Evolutionary conservation across 2,329 filamentous ascomycete species (phyloP).

Genomic region (Graphilbum sp.): DNA sequence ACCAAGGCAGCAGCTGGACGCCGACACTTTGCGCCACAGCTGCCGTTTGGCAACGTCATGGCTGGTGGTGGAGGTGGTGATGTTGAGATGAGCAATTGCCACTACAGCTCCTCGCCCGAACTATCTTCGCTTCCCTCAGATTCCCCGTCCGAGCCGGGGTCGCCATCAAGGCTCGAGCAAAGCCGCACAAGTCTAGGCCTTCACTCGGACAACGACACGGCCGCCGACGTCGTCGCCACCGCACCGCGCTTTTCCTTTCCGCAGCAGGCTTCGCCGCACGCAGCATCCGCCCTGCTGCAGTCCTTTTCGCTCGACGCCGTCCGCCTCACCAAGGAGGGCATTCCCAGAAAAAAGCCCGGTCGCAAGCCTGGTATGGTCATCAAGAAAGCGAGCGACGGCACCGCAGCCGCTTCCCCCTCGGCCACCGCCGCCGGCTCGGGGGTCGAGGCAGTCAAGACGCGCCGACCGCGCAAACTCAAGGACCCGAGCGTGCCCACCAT

Average conservation of each 20-base stretch:
- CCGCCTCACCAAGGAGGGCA: slow-evolving; percentile 38
- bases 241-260: slow-evolving; percentile 17
- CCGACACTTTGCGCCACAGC: too few species aligned
- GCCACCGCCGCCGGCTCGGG: slow-evolving; percentile 19
- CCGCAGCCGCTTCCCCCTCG: slow-evolving; percentile 15
- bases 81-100: slow-evolving; percentile 17
- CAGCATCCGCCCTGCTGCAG: neutral
- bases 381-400: slow-evolving; percentile 11
- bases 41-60: slow-evolving; percentile 2
- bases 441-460: slow-evolving; percentile 25
- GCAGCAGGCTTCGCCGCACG: slow-evolving; percentile 6
- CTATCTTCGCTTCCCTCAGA: slow-evolving; percentile 36
- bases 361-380: slow-evolving; percentile 40
- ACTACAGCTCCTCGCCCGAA: slow-evolving; percentile 30
- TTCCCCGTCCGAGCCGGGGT: slow-evolving; percentile 31
- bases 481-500: slow-evolving; percentile 36
- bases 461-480: slow-evolving; percentile 33
- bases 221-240: slow-evolving; percentile 24
- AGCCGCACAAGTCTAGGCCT: slow-evolving; percentile 16
- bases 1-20: too few species aligned
- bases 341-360: slow-evolving; percentile 47
- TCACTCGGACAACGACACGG: slow-evolving; percentile 26
- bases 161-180: slow-evolving; percentile 22
- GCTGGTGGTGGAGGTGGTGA: slow-evolving; percentile 9
- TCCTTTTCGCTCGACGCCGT: slow-evolving; percentile 22